A percentile compares a stretch with the other conserved stretches of the same genome.
Evolutionary conservation across 2,329 filamentous ascomycete genomes (phyloP).

Genomic region (Aspergillus pseudoterreus): DNA sequence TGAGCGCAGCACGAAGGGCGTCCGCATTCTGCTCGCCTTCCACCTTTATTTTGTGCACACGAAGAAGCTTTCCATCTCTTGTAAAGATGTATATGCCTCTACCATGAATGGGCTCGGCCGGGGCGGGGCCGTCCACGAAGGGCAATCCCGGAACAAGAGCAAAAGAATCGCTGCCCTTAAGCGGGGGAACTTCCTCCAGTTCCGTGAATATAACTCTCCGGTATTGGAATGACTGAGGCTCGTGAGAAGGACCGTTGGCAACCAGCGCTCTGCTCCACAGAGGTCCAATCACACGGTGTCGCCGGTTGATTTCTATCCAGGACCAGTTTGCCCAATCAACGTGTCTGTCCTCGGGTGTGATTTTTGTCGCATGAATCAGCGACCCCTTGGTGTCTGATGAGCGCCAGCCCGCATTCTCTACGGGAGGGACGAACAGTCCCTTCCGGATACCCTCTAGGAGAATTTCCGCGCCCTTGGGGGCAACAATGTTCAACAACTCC

Average conservation of each 20-base stretch:
- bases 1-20: constrained; percentile 35
- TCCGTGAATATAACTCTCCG: constrained; percentile 38
- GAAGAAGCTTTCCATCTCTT: constrained; percentile 32
- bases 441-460: constrained; percentile 63
- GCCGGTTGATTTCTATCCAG: constrained; percentile 52
- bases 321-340: constrained; percentile 59
- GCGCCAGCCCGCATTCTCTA: constrained; percentile 32
- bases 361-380: constrained; percentile 65
- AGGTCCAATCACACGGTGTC: constrained; percentile 59
- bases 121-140: constrained; percentile 28
- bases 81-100: constrained; percentile 36
- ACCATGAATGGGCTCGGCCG: constrained; percentile 21
- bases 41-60: constrained; percentile 38
- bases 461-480: constrained; percentile 64
- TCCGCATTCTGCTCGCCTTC: constrained; percentile 35
- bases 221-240: constrained; percentile 18
- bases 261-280: constrained; percentile 57
- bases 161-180: constrained; percentile 23
- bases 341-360: constrained; percentile 60
- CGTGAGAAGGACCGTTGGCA: constrained; percentile 15
- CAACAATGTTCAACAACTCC: constrained; percentile 54
- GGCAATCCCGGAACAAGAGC: constrained; percentile 34
- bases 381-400: constrained; percentile 19
- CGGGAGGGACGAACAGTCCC: constrained; percentile 63
- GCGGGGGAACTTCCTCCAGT: constrained; percentile 29